Evolutionary conservation across 352 stramenopile species (phyloP), one percentile per base, ranked within the genome.

Genomic region (Phytophthora hibernalis): DNA sequence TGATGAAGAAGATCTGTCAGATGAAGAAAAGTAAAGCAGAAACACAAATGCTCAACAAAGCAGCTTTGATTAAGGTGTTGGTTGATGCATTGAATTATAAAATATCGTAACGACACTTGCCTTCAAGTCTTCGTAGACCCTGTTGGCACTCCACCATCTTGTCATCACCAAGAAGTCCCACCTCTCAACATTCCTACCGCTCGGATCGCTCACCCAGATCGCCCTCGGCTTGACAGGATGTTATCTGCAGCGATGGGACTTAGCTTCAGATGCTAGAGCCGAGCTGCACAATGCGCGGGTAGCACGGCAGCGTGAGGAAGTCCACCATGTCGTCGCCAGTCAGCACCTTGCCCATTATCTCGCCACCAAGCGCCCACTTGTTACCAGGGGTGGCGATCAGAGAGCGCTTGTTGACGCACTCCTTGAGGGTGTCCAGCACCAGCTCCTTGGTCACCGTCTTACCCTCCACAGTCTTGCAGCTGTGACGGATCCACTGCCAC

Each of bases 401-500:
- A 16, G 71, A 87, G 42, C 81, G 83, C 35, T 78, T 77, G 65
- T 82, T 77, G 22, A 92, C 81, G 54, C 82, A 90, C 52, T 91
- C 71, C 47, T 77, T 70, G 31, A 95, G 60, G 47, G 92, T 92
- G 30, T 78, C 65, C 24, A 83, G 70, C 49, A 95, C 82, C 44
- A 87, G 68, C 30, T 49, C 52, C 68, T 95, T 95, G 45, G 84
- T 92, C 50, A 95, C 72, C 4, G 51, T 65, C 72, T 82, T 84
- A 47, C 81, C 83, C 30, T 95, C 82, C 5, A 83, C 79, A 9
- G 83, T 91, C 75, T 86, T 88, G 49, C 77, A 80, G 35, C 64
- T 65, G 64, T 96, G 87, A 31, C 75, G 85, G 21, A 92, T 79
- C 93, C 92, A 98, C 75, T 98, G 91, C 95, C 93, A 98, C 65